A percentile compares a stretch with the other conserved stretches of the same genome.
Conservation (phyloP, 2,329 filamentous ascomycete genomes). For the Mariannaea sp. region DNA sequence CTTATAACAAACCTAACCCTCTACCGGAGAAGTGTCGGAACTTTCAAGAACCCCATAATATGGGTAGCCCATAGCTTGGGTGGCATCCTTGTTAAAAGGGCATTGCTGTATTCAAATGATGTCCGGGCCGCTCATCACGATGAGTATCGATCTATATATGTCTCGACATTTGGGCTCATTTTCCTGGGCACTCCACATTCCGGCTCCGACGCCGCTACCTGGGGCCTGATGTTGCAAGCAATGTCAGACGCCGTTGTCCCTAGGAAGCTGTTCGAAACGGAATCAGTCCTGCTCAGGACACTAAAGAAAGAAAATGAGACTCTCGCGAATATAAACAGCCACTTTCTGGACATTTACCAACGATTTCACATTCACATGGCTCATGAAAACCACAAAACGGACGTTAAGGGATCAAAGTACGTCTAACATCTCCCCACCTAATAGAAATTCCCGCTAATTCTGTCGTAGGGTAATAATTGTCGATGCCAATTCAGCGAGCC, state of each 20-base stretch:
- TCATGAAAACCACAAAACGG: slow-evolving; percentile 74
- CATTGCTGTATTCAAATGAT: slow-evolving; percentile 69
- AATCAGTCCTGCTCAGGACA: slow-evolving; percentile 69
- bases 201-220: slow-evolving; percentile 70
- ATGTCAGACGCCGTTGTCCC: slow-evolving; percentile 70
- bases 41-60: slow-evolving; percentile 68
- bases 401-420: slow-evolving; percentile 65
- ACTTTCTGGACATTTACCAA: slow-evolving; percentile 73
- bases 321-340: slow-evolving; percentile 72
- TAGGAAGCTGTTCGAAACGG: slow-evolving; percentile 68
- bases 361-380: slow-evolving; percentile 77
- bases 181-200: slow-evolving; percentile 80
- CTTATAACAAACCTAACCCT: slow-evolving; percentile 66
- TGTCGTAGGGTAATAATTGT: slow-evolving; percentile 62
- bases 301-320: slow-evolving; percentile 77
- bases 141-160: slow-evolving; percentile 69
- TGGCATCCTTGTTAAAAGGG: slow-evolving; percentile 72
- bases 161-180: slow-evolving; percentile 76
- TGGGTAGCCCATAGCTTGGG: slow-evolving; percentile 78
- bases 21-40: slow-evolving; percentile 63
- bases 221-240: slow-evolving; percentile 69
- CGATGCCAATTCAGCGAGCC: slow-evolving; percentile 70
- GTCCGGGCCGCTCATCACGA: slow-evolving; percentile 63
- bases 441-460: not conserved
- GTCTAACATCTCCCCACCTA: slow-evolving; percentile 19